Conservation (phyloP, 2,329 filamentous ascomycete species). For the Leptographium lundbergii region DNA sequence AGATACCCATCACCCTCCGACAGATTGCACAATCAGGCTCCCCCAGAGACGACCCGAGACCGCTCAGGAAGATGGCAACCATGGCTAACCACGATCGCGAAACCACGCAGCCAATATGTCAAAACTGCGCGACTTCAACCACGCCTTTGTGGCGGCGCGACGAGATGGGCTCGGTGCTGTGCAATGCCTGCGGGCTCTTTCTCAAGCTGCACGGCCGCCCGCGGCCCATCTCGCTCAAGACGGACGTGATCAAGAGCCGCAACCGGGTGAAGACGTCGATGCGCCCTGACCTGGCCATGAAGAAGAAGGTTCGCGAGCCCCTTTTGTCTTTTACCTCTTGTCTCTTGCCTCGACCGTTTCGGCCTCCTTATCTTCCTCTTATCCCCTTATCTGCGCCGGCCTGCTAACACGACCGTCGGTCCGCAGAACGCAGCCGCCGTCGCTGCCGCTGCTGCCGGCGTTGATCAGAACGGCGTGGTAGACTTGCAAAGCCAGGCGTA, state of each 20-base stretch:
- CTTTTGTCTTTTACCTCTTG: background rate
- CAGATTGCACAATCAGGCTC: background rate
- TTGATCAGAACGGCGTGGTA: constrained; percentile 44
- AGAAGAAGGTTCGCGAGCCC: constrained; percentile 57
- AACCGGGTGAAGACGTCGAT: constrained; percentile 83
- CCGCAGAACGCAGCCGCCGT: constrained; percentile 8
- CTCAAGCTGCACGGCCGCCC: constrained; percentile 91
- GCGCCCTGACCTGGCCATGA: constrained; percentile 63
- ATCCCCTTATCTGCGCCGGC: background rate
- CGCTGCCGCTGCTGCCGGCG: constrained; percentile 13
- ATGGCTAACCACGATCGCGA: constrained; percentile 42
- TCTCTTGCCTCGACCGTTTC: background rate
- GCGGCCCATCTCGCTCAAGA: constrained; percentile 92
- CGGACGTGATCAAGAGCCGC: constrained; percentile 98
- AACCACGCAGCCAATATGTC: constrained; percentile 78
- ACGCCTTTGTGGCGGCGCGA: constrained; percentile 96
- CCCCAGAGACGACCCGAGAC: background rate
- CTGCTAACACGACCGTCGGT: background rate
- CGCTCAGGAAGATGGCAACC: constrained; percentile 29
- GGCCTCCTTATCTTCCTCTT: background rate
- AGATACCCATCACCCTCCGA: background rate
- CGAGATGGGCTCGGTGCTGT: constrained; percentile 88
- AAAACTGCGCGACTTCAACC: constrained; percentile 91
- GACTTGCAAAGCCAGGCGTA: constrained; percentile 37
- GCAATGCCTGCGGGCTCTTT: constrained; percentile 96